Percentiles rank a stretch among this genome's conserved stretches.
Conservation (phyloP, 2,329 filamentous ascomycete species). For the Sarocladium kiliense region DNA sequence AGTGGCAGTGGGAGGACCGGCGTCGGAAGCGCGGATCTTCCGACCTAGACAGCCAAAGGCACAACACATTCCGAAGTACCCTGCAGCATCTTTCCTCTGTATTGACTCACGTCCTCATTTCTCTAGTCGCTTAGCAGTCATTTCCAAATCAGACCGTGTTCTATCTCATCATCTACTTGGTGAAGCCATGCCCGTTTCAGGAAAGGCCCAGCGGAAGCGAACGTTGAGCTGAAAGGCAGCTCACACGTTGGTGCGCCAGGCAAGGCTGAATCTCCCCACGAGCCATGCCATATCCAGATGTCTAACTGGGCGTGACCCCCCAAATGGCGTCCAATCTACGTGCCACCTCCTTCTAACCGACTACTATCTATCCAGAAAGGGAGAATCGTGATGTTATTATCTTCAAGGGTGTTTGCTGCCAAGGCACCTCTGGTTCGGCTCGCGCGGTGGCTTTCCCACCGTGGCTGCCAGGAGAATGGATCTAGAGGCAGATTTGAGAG, state of each 20-base stretch:
- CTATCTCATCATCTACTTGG: no score
- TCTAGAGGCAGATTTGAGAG: not conserved
- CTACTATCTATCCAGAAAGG: not conserved
- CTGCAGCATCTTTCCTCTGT: no score
- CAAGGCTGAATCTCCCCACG: slow-evolving; percentile 2
- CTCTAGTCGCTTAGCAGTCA: no score
- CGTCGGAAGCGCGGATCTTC: not conserved
- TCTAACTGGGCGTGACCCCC: not conserved
- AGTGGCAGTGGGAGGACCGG: not conserved
- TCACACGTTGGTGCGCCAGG: not conserved
- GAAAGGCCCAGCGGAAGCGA: no score
- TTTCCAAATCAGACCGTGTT: no score
- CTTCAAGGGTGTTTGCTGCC: not conserved
- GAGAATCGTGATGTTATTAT: not conserved
- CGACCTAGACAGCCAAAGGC: no score
- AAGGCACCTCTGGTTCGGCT: not conserved
- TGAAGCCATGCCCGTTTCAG: no score
- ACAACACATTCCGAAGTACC: no score
- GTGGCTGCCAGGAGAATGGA: not conserved
- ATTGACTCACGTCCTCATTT: no score
- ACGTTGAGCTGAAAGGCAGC: not conserved
- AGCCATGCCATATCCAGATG: not conserved
- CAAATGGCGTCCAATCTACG: no score
- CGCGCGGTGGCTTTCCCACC: not conserved
- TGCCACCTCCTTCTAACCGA: not conserved